Percentiles rank a stretch among this genome's conserved stretches.
phyloP scores from a whole-genome alignment of 2,329 filamentous ascomycete genomes.

The Fusarium sp. region DNA sequence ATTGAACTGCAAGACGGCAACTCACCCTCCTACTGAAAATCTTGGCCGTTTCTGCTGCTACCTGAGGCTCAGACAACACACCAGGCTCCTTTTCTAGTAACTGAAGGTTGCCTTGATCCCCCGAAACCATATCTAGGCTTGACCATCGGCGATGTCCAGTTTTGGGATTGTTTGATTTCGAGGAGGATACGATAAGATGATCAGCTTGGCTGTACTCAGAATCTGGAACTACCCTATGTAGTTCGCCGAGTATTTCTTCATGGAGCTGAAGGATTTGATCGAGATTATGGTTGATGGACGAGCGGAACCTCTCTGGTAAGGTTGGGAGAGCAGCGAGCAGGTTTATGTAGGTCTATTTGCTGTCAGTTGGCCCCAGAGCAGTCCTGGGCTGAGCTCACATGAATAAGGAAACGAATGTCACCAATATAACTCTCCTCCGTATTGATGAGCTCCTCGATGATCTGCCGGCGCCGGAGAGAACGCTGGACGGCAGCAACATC shows the following conservation, averaged over 20 bases:
- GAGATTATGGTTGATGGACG: constrained; percentile 80
- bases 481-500: constrained; percentile 77
- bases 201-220: constrained; percentile 65
- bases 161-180: constrained; percentile 19
- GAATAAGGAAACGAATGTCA: constrained; percentile 85
- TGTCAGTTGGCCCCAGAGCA: constrained; percentile 27
- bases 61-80: constrained; percentile 65
- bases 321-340: constrained; percentile 76
- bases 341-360: constrained; percentile 72
- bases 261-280: constrained; percentile 84
- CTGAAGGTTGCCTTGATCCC: constrained; percentile 48
- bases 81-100: constrained; percentile 59
- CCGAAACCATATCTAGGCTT: constrained; percentile 57
- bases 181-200: constrained; percentile 1
- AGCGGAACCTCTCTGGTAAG: constrained; percentile 68
- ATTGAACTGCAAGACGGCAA: not conserved
- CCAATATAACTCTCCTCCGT: constrained; percentile 91
- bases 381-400: constrained; percentile 62
- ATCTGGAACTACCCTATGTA: constrained; percentile 75
- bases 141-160: constrained; percentile 55
- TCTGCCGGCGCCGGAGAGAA: constrained; percentile 76
- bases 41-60: constrained; percentile 67
- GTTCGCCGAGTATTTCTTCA: constrained; percentile 77
- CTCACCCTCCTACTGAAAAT: constrained; percentile 67
- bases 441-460: constrained; percentile 83